Evolutionary conservation across 768 basidiomycete species (phyloP).

Genomic region (Phanerochaete carnosa): DNA sequence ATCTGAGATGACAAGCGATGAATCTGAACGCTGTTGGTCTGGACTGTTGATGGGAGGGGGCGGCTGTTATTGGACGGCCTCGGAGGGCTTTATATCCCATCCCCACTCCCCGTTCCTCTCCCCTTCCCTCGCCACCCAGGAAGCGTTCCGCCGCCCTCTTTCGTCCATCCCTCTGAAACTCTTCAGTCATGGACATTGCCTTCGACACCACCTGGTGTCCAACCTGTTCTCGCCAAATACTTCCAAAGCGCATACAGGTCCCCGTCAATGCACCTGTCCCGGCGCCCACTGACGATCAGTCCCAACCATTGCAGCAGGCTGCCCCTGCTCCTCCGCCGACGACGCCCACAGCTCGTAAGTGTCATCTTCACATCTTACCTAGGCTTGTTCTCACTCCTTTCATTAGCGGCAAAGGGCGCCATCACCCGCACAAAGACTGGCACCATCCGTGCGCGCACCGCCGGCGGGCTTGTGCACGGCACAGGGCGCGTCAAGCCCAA

Average conservation of each 20-base stretch:
- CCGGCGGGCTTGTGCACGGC: slow-evolving; percentile 59
- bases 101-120: background rate
- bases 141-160: background rate
- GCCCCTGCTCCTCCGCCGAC: slow-evolving; percentile 37
- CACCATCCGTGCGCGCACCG: slow-evolving; percentile 32
- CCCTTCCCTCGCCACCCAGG: slow-evolving; percentile 3
- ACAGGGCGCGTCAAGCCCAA: slow-evolving; percentile 62
- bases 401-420: slow-evolving; percentile 23
- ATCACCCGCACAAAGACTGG: slow-evolving; percentile 32
- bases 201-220: slow-evolving; percentile 80
- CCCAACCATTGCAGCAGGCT: slow-evolving; percentile 5
- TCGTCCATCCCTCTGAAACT: background rate
- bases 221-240: slow-evolving; percentile 71
- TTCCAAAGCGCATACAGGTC: slow-evolving; percentile 70
- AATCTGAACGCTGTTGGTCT: slow-evolving; percentile 1
- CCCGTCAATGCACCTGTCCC: slow-evolving; percentile 32
- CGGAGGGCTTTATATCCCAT: background rate
- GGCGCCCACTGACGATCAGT: slow-evolving; percentile 7
- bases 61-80: slow-evolving; percentile 1
- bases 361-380: background rate
- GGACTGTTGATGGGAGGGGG: background rate
- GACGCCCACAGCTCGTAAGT: slow-evolving; percentile 40
- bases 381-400: slow-evolving; percentile 1
- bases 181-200: slow-evolving; percentile 17
- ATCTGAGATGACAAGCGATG: background rate